Evolutionary conservation across 148 eudicot species (phyloP).

Genomic region (Cornus florida): DNA sequence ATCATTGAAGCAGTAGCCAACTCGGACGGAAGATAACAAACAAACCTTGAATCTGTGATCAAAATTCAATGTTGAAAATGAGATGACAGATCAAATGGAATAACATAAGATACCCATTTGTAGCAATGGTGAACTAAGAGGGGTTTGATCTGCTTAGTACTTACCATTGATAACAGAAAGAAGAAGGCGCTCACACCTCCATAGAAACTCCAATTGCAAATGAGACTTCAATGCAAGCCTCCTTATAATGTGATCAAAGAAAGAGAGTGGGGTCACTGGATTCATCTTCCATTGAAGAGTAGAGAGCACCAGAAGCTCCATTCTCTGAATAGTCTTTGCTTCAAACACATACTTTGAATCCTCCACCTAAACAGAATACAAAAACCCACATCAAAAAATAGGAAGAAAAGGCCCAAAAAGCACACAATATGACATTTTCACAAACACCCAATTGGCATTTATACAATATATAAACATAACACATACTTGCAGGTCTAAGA

Average conservation of each 20-base stretch:
- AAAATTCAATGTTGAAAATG: not conserved
- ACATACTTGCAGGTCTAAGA: slow-evolving; percentile 73
- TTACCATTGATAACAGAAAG: slow-evolving; percentile 58
- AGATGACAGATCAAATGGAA: slow-evolving; percentile 6
- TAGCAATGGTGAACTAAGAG: slow-evolving; percentile 1
- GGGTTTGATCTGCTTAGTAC: slow-evolving; percentile 18
- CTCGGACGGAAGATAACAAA: slow-evolving; percentile 54
- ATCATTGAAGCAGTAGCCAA: slow-evolving; percentile 57
- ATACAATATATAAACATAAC: not conserved
- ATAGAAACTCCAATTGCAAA: slow-evolving; percentile 44
- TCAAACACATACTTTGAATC: slow-evolving; percentile 55
- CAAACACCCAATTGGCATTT: slow-evolving; percentile 31
- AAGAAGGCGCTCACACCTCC: slow-evolving; percentile 53
- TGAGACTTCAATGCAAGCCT: slow-evolving; percentile 48
- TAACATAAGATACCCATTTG: not conserved
- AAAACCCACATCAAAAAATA: not conserved
- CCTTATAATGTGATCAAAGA: slow-evolving; percentile 51
- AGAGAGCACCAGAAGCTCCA: slow-evolving; percentile 81
- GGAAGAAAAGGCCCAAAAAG: not conserved
- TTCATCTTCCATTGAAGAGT: slow-evolving; percentile 80
- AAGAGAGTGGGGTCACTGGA: slow-evolving; percentile 77
- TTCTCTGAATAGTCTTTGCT: slow-evolving; percentile 70
- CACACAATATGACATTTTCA: slow-evolving; percentile 13
- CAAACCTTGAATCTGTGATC: slow-evolving; percentile 55
- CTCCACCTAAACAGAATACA: slow-evolving; percentile 48